Conservation (phyloP, 169 alveolate genomes). For the Fabrea salina region DNA sequence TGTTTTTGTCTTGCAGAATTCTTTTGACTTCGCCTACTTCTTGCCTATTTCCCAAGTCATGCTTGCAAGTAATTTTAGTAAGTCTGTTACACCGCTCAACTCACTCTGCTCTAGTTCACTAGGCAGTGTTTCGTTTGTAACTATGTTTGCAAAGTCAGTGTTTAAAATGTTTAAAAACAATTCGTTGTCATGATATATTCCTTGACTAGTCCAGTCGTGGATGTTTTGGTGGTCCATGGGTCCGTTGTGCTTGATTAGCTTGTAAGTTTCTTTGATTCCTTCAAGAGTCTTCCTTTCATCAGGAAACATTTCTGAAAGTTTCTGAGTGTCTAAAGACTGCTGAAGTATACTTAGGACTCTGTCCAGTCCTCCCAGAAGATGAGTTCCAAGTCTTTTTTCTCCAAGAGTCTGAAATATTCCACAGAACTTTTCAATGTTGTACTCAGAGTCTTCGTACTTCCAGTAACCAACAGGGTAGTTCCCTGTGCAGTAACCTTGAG, state of each 20-base stretch:
- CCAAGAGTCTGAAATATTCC: slow-evolving; percentile 69
- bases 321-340: neutral
- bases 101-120: too few species aligned
- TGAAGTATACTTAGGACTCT: neutral
- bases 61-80: slow-evolving; percentile 8
- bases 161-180: neutral
- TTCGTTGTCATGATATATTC: neutral
- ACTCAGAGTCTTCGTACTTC: slow-evolving; percentile 49
- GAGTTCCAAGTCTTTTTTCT: slow-evolving; percentile 71
- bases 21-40: slow-evolving; percentile 69
- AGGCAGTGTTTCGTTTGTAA: too few species aligned
- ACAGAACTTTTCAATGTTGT: slow-evolving; percentile 61
- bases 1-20: slow-evolving; percentile 50
- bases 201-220: neutral
- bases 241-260: slow-evolving; percentile 23
- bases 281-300: slow-evolving; percentile 5
- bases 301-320: neutral
- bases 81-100: too few species aligned
- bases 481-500: slow-evolving; percentile 39
- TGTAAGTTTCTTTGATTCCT: slow-evolving; percentile 15
- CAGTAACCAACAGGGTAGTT: slow-evolving; percentile 65
- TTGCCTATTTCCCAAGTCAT: slow-evolving; percentile 55
- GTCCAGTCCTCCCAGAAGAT: slow-evolving; percentile 59
- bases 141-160: too few species aligned
- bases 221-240: slow-evolving; percentile 13